Conservation (phyloP, 192 early-diverging fungal species). For the Backusella mclennaniae region DNA sequence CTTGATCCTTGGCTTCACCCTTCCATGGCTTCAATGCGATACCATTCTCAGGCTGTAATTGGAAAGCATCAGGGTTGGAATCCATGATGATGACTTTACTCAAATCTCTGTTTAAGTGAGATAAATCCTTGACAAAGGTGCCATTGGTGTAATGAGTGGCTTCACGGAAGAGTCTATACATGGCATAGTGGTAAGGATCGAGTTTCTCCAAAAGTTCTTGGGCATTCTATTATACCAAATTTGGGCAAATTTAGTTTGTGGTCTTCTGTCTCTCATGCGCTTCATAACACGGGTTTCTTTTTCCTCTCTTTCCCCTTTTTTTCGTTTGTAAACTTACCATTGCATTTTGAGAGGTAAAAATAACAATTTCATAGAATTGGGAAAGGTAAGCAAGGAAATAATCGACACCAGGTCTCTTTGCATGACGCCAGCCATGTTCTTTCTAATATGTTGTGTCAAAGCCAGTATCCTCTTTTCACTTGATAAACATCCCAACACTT, state of each 20-base stretch:
- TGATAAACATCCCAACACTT: slow-evolving; percentile 25
- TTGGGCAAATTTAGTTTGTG: slow-evolving; percentile 13
- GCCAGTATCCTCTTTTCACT: not conserved
- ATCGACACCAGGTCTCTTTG: slow-evolving; percentile 94
- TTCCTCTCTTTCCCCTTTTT: not conserved
- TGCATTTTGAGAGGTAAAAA: slow-evolving; percentile 87
- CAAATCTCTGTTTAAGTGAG: slow-evolving; percentile 91
- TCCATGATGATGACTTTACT: slow-evolving; percentile 94
- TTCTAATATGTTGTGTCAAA: slow-evolving; percentile 49
- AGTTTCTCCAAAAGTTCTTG: slow-evolving; percentile 83
- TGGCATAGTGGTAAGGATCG: slow-evolving; percentile 85
- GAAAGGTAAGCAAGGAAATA: slow-evolving; percentile 91
- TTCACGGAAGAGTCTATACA: slow-evolving; percentile 91
- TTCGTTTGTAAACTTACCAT: slow-evolving; percentile 55
- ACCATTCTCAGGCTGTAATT: slow-evolving; percentile 91
- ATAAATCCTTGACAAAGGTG: slow-evolving; percentile 85
- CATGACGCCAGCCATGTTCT: slow-evolving; percentile 95
- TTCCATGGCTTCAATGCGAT: slow-evolving; percentile 83
- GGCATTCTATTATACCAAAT: slow-evolving; percentile 57
- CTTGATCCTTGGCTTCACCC: slow-evolving; percentile 78
- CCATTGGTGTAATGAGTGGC: slow-evolving; percentile 85
- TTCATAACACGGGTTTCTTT: not conserved
- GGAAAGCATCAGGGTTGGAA: slow-evolving; percentile 78
- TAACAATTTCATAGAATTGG: slow-evolving; percentile 93
- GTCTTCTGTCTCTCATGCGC: not conserved